These are phyloP conservation scores for Planoprotostelium fungivorum DNA, from an alignment of 78 protist species.

Conservation along the genomic window DNA sequence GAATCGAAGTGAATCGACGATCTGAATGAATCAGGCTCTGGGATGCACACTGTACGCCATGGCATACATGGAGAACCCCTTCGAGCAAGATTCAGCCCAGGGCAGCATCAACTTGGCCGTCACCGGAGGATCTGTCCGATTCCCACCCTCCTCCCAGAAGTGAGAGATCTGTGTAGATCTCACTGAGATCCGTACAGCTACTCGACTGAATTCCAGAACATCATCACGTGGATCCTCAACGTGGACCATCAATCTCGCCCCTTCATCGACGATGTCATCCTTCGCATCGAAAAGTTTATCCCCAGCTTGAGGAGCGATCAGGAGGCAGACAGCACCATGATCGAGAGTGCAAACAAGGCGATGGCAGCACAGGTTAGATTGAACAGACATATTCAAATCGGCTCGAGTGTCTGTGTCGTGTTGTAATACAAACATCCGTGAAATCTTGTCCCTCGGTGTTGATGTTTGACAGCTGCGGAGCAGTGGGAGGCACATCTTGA, in stretches of 20 bases:
- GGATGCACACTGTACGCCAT: conserved; percentile 56
- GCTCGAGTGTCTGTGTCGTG: not conserved
- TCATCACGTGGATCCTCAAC: not conserved
- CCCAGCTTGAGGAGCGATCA: not conserved
- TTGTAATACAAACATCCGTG: not conserved
- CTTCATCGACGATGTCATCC: not conserved
- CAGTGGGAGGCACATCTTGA: too few relatives aligned
- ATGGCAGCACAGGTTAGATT: too few relatives aligned
- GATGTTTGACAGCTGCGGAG: too few relatives aligned
- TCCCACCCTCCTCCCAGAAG: not conserved
- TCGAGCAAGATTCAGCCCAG: not conserved
- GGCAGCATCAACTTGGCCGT: not conserved
- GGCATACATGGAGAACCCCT: conserved; percentile 43
- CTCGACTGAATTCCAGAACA: not conserved
- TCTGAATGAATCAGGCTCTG: conserved; percentile 5
- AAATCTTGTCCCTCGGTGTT: not conserved
- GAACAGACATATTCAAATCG: too few relatives aligned
- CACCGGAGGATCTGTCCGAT: not conserved
- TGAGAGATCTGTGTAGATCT: too few relatives aligned
- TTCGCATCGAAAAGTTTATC: not conserved
- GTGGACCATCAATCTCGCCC: not conserved
- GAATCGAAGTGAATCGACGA: too few relatives aligned
- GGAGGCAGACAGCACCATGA: not conserved
- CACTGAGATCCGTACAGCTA: too few relatives aligned
- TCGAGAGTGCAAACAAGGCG: not conserved